Evolutionary conservation across 2,329 filamentous ascomycete genomes (phyloP), one percentile per base, ranked within the genome.

Genomic region (Scedosporium apiospermum): DNA sequence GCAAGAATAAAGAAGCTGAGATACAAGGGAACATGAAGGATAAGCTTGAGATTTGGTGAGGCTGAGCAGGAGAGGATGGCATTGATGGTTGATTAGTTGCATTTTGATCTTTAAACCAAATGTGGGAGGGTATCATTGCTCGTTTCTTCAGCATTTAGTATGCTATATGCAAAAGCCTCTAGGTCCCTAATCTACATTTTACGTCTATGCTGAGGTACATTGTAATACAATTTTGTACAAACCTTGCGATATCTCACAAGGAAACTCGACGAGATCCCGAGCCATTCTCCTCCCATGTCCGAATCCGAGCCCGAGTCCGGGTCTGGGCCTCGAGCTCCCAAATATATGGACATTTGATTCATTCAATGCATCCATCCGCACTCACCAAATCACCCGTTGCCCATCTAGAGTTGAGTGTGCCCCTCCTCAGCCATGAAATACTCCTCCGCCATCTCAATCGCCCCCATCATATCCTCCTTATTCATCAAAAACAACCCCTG

Each of bases 401-500:
- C 23, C 23, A 3, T 46, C 30, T 26, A 61, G n/a, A 61, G 38
- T 38, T 61, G 60, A 10, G 60, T 61, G 21, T 61, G 46, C 4
- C 60, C 60, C 30, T 61, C 60, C 30, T 61, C 26, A 10, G 60
- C 60, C n/a, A 30, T 61, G 18, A 61, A 61, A 30, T 61, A 61
- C 46, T 61, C 60, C 60, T 90, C 87, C 1, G 88, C 88, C 88
- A 90, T 92, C 16, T 79, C 77, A 66, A 98, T 93, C 14, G 93
- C 93, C 1, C 93, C 92, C 67, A 92, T 82, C 80, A 93, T 89
- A 68, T 96, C 84, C 66, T 88, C 89, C 77, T 99, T 99, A 76
- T 98, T 96, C 73, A 96, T 96, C 73, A 98, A 74, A 74, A 99
- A 99, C 55, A 99, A 76, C 0, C 95, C 95, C 75, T 99, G 95